These are phyloP conservation scores for Euptelea pleiosperma DNA, from an alignment of 164 flowering plant genomes.

Conservation along the genomic window DNA sequence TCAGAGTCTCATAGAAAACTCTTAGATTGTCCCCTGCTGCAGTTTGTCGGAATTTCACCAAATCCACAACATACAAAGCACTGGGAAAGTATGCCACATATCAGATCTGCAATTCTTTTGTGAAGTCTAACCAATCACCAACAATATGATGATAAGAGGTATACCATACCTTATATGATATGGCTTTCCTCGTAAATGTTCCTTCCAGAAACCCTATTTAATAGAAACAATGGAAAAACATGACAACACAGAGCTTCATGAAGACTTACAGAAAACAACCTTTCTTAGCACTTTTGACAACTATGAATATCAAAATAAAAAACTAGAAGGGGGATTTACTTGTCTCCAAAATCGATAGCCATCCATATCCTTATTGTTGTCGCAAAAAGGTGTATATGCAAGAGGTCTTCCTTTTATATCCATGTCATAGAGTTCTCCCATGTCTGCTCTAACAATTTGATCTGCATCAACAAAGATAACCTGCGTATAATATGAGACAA, in stretches of 20 bases:
- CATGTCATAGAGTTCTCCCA: slow-evolving; percentile 99
- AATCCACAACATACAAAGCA: slow-evolving; percentile 95
- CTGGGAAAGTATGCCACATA: slow-evolving; percentile 39
- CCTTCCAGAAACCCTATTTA: slow-evolving; percentile 94
- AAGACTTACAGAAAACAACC: background rate
- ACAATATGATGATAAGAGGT: background rate
- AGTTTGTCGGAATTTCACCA: slow-evolving; percentile 87
- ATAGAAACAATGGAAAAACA: background rate
- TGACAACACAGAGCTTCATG: background rate
- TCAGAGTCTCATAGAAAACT: slow-evolving; percentile 90
- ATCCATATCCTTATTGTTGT: slow-evolving; percentile 98
- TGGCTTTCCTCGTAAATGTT: slow-evolving; percentile 88
- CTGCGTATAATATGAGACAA: slow-evolving; percentile 37
- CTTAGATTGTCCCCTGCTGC: slow-evolving; percentile 99
- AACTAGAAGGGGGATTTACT: slow-evolving; percentile 31
- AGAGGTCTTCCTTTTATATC: slow-evolving; percentile 87
- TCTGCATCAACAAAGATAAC: slow-evolving; percentile 99
- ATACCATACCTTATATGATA: slow-evolving; percentile 82
- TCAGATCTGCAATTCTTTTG: slow-evolving; percentile 11
- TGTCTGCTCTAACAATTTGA: slow-evolving; percentile 88
- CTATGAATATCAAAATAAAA: background rate
- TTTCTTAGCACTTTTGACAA: background rate
- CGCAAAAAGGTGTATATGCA: slow-evolving; percentile 97
- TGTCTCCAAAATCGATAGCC: slow-evolving; percentile 99
- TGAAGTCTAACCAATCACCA: background rate